Conservation (phyloP, 345 rosid genomes). For the Balakata baccata region DNA sequence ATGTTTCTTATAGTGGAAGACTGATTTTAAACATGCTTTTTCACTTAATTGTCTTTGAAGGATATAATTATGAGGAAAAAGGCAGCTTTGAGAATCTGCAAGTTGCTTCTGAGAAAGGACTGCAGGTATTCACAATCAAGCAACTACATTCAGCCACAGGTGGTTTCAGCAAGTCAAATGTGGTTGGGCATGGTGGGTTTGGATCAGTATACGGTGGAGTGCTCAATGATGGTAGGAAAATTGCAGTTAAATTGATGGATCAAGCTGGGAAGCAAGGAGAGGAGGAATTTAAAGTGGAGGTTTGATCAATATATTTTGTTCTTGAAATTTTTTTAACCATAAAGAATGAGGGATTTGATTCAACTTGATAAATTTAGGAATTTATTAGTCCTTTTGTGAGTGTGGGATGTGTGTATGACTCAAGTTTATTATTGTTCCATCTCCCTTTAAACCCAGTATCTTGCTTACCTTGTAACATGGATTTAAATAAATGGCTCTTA, state of each 20-base stretch:
- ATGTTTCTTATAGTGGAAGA: not conserved
- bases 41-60: slow-evolving; percentile 32
- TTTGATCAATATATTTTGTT: slow-evolving; percentile 17
- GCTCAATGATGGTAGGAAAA: slow-evolving; percentile 29
- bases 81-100: slow-evolving; percentile 34
- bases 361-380: not conserved
- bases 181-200: slow-evolving; percentile 42
- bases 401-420: not conserved
- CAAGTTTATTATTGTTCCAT: not conserved
- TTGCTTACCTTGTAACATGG: not conserved
- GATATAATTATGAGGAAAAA: slow-evolving; percentile 47
- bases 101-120: slow-evolving; percentile 48
- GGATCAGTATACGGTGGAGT: slow-evolving; percentile 31
- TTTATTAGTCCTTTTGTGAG: not conserved
- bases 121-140: slow-evolving; percentile 71
- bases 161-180: slow-evolving; percentile 88
- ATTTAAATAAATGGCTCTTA: not conserved
- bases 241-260: slow-evolving; percentile 34
- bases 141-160: slow-evolving; percentile 80
- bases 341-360: not conserved
- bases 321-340: not conserved
- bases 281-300: slow-evolving; percentile 93
- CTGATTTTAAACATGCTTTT: not conserved
- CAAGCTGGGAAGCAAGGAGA: slow-evolving; percentile 91
- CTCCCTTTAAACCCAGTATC: not conserved